Conservation (phyloP, 805 yeast genomes). For the Lipomyces yamadae region DNA sequence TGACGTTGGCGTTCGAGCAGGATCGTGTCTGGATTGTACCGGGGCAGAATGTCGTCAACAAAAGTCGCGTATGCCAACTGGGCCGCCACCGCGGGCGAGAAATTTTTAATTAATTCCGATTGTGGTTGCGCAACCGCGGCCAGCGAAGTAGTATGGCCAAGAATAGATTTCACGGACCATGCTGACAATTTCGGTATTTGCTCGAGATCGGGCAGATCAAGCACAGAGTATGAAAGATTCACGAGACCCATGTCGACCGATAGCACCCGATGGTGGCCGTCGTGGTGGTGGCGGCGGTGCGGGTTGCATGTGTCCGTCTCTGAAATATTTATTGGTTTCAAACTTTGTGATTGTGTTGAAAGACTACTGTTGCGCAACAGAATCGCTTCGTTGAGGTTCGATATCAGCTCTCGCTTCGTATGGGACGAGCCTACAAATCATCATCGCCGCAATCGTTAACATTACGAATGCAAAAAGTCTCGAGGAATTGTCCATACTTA, state of each 20-base stretch:
- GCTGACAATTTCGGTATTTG: conserved; percentile 12
- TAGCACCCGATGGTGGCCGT: conserved; percentile 10
- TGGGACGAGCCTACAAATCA: conserved; percentile 13
- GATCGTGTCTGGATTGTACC: conserved; percentile 48
- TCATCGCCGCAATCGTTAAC: not conserved
- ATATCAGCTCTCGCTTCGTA: conserved; percentile 12
- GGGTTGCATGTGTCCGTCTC: too few species aligned
- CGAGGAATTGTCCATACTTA: conserved; percentile 2
- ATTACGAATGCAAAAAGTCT: not conserved
- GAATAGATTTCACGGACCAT: conserved; percentile 16
- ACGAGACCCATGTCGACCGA: conserved; percentile 28
- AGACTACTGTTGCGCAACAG: not conserved
- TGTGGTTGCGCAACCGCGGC: not conserved
- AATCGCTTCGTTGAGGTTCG: conserved; percentile 11
- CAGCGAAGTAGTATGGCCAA: not conserved
- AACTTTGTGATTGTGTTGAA: not conserved
- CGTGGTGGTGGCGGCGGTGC: not conserved
- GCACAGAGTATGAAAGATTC: conserved; percentile 22
- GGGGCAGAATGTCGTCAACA: conserved; percentile 19
- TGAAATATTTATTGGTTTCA: too few species aligned
- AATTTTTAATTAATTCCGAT: not conserved
- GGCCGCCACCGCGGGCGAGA: conserved; percentile 20
- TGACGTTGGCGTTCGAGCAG: conserved; percentile 59
- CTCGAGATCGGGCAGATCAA: conserved; percentile 12
- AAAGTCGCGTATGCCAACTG: conserved; percentile 20